Evolutionary conservation across 1,284 basidiomycete species (phyloP), one percentile per base, ranked within the genome.

Genomic region (Rhodotorula sp.): DNA sequence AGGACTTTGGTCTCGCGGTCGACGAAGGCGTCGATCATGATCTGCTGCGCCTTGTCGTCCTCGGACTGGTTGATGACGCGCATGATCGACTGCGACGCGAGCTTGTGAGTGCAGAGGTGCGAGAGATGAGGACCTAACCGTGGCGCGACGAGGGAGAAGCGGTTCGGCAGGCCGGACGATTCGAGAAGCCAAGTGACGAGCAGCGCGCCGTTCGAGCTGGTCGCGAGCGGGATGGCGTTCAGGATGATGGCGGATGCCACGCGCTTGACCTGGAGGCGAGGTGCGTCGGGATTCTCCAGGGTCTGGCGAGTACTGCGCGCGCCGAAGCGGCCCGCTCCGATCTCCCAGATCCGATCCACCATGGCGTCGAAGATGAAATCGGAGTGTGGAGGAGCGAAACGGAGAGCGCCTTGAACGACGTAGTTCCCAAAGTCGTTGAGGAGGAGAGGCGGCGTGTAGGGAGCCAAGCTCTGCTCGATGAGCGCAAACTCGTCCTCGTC

Each of bases 291-390:
- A 79, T 89, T 93, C 81, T 99, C 96, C 42, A 99, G 85, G 79
- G 95, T 97, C 10, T 96, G 94, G 69, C 95, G 86, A 90, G 99
- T 96, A 79, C 94, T 96, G 62, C 96, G 89, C 53, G 96, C 95
- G 68, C 96, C 96, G 77, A 97, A 99, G 44, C 96, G 88, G 6
- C 79, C 79, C 26, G 77, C 77, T 2, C 74, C 77, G 29, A 79
- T 77, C 61, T 78, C 95, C 96, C 96, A 99, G 83, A 96, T 91
- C 61, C 96, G 90, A 80, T 99, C 95, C 60, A 93, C 89, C 86
- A 99, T 98, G 48, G 94, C 93, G 80, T 99, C 95, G 80, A 98
- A 98, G 71, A 99, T 91, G 81, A 98, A 98, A 77, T 96, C 93
- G 69, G 91, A 93, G 49, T 86, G 86, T 24, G 95, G 95, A 44